phyloP scores from a whole-genome alignment of 495 filamentous ascomycete genomes.

The Ascodesmis nigricans region DNA sequence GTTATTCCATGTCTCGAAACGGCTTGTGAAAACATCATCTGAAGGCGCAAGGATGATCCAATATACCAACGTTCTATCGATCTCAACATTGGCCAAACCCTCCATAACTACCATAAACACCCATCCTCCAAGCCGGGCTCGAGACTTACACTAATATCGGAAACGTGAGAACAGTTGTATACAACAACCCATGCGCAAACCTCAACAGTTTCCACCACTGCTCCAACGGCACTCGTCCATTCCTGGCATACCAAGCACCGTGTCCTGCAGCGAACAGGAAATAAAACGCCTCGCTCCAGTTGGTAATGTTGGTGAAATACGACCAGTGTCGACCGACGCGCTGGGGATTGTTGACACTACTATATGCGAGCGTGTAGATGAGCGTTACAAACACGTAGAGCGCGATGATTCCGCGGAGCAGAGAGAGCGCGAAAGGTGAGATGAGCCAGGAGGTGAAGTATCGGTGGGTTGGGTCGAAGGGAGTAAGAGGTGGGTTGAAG shows the following conservation, averaged over 20 bases:
- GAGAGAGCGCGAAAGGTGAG: conserved; percentile 36
- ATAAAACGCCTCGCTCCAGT: conserved; percentile 68
- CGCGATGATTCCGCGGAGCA: conserved; percentile 35
- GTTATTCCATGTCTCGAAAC: conserved; percentile 43
- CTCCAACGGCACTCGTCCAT: conserved; percentile 32
- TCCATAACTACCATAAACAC: conserved; percentile 3
- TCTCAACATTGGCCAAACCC: background rate
- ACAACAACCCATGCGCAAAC: conserved; percentile 41
- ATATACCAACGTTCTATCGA: conserved; percentile 32
- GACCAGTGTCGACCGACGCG: conserved; percentile 35
- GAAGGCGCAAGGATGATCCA: conserved; percentile 35
- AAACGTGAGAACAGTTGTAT: conserved; percentile 41
- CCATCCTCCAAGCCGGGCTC: conserved; percentile 23
- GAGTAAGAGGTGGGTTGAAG: no score
- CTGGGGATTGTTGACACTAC: conserved; percentile 20
- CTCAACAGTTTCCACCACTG: conserved; percentile 40
- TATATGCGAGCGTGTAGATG: conserved; percentile 41
- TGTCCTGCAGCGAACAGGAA: conserved; percentile 40
- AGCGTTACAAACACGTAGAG: conserved; percentile 52
- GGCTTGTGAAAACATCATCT: conserved; percentile 28
- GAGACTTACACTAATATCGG: conserved; percentile 38
- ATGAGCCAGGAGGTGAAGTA: conserved; percentile 61
- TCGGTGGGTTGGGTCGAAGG: conserved; percentile 37
- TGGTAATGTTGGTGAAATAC: conserved; percentile 61
- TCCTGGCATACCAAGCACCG: conserved; percentile 39